These are phyloP conservation scores for Mycena venus DNA, from an alignment of 768 basidiomycete species.

Conservation along the genomic window DNA sequence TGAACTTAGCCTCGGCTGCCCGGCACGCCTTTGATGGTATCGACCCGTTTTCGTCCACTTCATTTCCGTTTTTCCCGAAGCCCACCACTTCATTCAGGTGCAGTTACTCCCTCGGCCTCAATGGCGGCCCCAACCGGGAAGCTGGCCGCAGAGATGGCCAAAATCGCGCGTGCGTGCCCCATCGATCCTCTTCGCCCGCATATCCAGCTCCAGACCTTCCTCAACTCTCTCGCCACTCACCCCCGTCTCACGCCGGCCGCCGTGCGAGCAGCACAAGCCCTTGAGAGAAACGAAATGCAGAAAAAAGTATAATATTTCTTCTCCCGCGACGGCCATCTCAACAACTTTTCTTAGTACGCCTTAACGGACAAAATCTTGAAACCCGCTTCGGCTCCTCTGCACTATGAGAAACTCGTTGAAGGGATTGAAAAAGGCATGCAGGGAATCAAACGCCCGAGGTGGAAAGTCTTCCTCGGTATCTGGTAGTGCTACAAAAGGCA, in stretches of 20 bases:
- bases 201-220: slow-evolving; percentile 76
- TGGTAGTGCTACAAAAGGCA: slow-evolving; percentile 61
- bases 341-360: slow-evolving; percentile 64
- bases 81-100: not conserved
- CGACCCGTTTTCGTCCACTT: too few relatives aligned
- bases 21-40: not conserved
- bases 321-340: slow-evolving; percentile 42
- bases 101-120: not conserved
- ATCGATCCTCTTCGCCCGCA: slow-evolving; percentile 84
- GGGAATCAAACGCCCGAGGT: slow-evolving; percentile 86
- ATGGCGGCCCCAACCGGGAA: slow-evolving; percentile 42
- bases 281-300: slow-evolving; percentile 68
- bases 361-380: slow-evolving; percentile 73
- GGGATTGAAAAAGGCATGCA: slow-evolving; percentile 81
- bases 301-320: slow-evolving; percentile 71
- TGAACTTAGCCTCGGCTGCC: too few relatives aligned
- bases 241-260: slow-evolving; percentile 75
- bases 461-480: slow-evolving; percentile 85
- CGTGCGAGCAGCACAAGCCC: slow-evolving; percentile 68
- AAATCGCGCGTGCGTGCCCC: slow-evolving; percentile 75
- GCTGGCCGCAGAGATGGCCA: slow-evolving; percentile 62
- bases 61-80: not conserved
- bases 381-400: slow-evolving; percentile 78
- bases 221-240: slow-evolving; percentile 74
- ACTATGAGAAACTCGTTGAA: slow-evolving; percentile 81